Percentiles rank a stretch among this genome's conserved stretches.
phyloP scores from a whole-genome alignment of 208 protist genomes.

The Crithidia bombi region DNA sequence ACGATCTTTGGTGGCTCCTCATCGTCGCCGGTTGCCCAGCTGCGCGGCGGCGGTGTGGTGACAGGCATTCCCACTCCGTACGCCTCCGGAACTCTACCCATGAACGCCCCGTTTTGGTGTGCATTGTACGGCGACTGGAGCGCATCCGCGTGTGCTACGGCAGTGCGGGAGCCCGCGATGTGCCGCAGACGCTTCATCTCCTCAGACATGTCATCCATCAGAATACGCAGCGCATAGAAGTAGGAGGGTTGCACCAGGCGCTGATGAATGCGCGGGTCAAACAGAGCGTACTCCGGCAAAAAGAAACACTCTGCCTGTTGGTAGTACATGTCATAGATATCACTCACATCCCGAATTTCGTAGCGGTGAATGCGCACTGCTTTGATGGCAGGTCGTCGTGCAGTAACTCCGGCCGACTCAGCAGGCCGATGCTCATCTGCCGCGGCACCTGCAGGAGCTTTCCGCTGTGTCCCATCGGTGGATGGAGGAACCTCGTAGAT shows the following conservation, averaged over 20 bases:
- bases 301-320: conserved; percentile 68
- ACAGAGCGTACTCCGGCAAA: conserved; percentile 60
- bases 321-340: conserved; percentile 62
- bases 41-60: neutral
- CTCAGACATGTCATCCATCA: conserved; percentile 52
- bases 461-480: conserved; percentile 7
- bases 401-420: neutral
- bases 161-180: conserved; percentile 24
- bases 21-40: conserved; percentile 4
- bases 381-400: conserved; percentile 26
- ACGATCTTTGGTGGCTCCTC: conserved; percentile 45
- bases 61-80: conserved; percentile 1
- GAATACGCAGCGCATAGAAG: conserved; percentile 53
- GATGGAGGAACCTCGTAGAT: conserved; percentile 43
- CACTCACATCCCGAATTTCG: conserved; percentile 70
- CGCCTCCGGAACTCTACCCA: conserved; percentile 4
- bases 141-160: conserved; percentile 15
- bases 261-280: conserved; percentile 61
- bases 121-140: conserved; percentile 35
- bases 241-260: conserved; percentile 64
- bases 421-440: conserved; percentile 4
- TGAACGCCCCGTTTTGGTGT: conserved; percentile 33
- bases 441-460: neutral
- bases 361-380: conserved; percentile 67
- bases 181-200: conserved; percentile 64